Percentiles rank a stretch among this genome's conserved stretches.
phyloP scores from a whole-genome alignment of 345 rosid species.

The Boechera divaricarpa region DNA sequence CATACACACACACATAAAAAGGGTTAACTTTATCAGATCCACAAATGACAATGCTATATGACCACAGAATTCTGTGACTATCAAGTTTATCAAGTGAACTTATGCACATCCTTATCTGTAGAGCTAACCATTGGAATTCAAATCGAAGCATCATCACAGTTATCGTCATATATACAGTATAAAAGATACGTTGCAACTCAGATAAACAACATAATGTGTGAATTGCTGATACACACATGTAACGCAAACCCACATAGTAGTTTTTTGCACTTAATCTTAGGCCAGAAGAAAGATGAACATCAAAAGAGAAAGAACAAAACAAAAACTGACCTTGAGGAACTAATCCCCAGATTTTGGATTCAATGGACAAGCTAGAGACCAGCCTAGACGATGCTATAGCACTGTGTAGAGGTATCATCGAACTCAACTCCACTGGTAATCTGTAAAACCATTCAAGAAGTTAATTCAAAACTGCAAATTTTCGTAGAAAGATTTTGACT shows the following conservation, averaged over 20 bases:
- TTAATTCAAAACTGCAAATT: not conserved
- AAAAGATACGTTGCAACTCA: not conserved
- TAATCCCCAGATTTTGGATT: slow-evolving; percentile 63
- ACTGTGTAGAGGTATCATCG: slow-evolving; percentile 71
- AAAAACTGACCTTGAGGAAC: slow-evolving; percentile 70
- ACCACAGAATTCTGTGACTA: not conserved
- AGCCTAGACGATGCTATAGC: slow-evolving; percentile 73
- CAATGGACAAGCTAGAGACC: slow-evolving; percentile 63
- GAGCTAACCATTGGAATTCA: not conserved
- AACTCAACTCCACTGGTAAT: slow-evolving; percentile 68
- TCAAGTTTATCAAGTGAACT: slow-evolving; percentile 1
- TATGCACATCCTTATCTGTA: not conserved
- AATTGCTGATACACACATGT: not conserved
- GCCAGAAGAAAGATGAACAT: not conserved
- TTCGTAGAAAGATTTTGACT: not conserved
- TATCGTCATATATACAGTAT: not conserved
- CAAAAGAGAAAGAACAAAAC: not conserved
- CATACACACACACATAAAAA: slow-evolving; percentile 2
- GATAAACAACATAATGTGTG: not conserved
- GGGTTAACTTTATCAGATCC: slow-evolving; percentile 7
- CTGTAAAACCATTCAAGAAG: slow-evolving; percentile 37
- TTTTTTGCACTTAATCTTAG: not conserved
- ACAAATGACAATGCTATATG: not conserved
- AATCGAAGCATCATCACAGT: not conserved
- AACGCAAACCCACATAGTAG: not conserved